Evolutionary conservation across 129 eudicot species (phyloP), one percentile per base, ranked within the genome.

Genomic region (Calendula officinalis): DNA sequence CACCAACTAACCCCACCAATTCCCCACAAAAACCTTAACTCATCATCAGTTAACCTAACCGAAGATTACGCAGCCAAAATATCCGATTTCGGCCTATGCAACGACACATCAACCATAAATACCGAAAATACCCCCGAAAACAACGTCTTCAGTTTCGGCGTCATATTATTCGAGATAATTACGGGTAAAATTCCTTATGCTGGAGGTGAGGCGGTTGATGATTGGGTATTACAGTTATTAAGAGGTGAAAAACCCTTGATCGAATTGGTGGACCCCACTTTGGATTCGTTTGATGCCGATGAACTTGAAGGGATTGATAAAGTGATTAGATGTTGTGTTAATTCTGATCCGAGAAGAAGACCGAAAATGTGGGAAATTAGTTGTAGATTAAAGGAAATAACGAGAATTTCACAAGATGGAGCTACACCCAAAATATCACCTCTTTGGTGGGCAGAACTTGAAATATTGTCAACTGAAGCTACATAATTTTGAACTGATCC

Each of bases 401-500:
- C 99, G 1, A 68, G 75, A 36, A 77, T 92, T n/a, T 66, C 78
- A 45, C 87, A 81, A 35, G 96, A 92, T 62, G 86, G 75, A 74
- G 99, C 99, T 27, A 71, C 78, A 3, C 99, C 99, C 0, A 81
- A 79, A 73, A 62, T 88, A 8, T 88, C 99, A 7, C 96, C 99
- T 17, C 95, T 92, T 60, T 88, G 99, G 99, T 85, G 96, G 99
- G 96, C 95, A 3, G 97, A 89, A 73, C 84, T 89, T 15, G 95
- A 89, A 75, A 85, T 89, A 54, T 41, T 85, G 48, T 83, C 97
- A 7, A 70, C 82, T 5, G 97, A 89, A 41, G 95, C 79, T 16
- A 58, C 70, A 34, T 89, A 66, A 77, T 61, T 43, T 62, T 71
- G 49, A 71, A 61, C 17, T 45, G 14, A 54, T 66, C 22, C 33